A percentile compares a stretch with the other conserved stretches of the same genome.
These are phyloP conservation scores for Fusarium longipes DNA, from an alignment of 2,329 filamentous ascomycete species.

Conservation along the genomic window DNA sequence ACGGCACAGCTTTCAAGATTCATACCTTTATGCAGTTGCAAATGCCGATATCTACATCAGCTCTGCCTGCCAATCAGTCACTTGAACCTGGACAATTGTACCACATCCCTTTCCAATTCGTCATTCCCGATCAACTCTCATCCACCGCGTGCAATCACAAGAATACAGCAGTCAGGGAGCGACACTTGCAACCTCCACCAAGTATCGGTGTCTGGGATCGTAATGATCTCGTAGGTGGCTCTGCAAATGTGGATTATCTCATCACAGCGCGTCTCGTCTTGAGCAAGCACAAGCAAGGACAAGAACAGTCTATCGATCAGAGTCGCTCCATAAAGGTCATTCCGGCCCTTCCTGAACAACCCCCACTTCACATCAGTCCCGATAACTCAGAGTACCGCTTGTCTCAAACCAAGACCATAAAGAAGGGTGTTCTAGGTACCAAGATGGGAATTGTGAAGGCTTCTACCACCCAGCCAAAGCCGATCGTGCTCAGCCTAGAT, in stretches of 20 bases:
- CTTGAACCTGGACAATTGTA: neutral
- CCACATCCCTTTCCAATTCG: neutral
- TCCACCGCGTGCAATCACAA: neutral
- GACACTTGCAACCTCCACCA: neutral
- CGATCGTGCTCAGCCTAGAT: neutral
- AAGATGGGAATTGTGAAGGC: neutral
- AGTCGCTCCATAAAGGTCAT: neutral
- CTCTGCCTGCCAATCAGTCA: neutral
- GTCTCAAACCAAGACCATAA: neutral
- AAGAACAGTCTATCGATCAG: neutral
- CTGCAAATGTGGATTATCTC: neutral
- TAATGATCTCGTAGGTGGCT: slow-evolving; percentile 1
- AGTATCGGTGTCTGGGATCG: neutral
- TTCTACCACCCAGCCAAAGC: neutral
- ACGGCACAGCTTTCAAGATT: neutral
- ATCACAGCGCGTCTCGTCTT: neutral
- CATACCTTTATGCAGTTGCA: neutral
- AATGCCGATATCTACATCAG: neutral
- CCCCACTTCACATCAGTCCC: neutral
- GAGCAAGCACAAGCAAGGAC: neutral
- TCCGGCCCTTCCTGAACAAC: neutral
- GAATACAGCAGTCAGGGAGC: neutral
- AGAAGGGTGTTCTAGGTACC: neutral
- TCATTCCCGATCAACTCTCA: neutral
- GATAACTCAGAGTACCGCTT: neutral